Evolutionary conservation across 1,284 basidiomycete genomes (phyloP).

Genomic region (Trichosporon sp.): DNA sequence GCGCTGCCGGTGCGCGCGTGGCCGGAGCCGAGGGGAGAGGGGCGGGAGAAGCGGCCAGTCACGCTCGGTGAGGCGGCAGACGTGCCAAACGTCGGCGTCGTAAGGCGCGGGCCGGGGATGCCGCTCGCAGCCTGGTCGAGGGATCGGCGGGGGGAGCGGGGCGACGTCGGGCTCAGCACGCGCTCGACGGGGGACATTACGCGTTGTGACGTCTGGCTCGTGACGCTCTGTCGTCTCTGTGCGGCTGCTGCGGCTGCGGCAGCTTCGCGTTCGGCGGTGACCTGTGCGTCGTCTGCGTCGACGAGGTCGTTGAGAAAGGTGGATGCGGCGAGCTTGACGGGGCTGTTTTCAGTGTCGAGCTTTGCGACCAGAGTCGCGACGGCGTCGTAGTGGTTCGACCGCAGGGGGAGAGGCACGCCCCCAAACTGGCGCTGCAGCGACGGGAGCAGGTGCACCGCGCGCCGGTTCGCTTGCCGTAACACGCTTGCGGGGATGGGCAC

Average conservation of each 20-base stretch:
- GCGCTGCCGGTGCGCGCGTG: not conserved
- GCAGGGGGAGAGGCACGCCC: conserved; percentile 2
- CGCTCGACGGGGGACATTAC: conserved; percentile 15
- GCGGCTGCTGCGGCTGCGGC: not conserved
- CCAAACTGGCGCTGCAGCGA: conserved; percentile 12
- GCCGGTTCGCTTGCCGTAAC: conserved; percentile 10
- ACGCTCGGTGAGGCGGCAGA: not conserved
- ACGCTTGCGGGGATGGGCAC: conserved; percentile 11
- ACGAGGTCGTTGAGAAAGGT: conserved; percentile 16
- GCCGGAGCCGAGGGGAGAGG: not conserved
- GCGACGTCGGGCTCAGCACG: not conserved
- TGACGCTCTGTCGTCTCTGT: not conserved
- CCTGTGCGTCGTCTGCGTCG: conserved; percentile 18
- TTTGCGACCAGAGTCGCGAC: conserved; percentile 11
- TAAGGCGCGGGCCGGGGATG: not conserved
- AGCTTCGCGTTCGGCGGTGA: conserved; percentile 13
- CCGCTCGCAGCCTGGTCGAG: conserved; percentile 4
- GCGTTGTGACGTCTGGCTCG: not conserved
- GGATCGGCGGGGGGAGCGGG: not conserved
- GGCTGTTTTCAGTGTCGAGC: conserved; percentile 10
- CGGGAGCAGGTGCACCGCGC: conserved; percentile 11
- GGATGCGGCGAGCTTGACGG: not conserved
- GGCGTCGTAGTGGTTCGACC: conserved; percentile 7
- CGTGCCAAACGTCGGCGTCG: conserved; percentile 14
- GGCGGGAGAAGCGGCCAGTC: not conserved